Conservation (phyloP, 1,139 yeast species). For the Tardiomyces depauwii region DNA sequence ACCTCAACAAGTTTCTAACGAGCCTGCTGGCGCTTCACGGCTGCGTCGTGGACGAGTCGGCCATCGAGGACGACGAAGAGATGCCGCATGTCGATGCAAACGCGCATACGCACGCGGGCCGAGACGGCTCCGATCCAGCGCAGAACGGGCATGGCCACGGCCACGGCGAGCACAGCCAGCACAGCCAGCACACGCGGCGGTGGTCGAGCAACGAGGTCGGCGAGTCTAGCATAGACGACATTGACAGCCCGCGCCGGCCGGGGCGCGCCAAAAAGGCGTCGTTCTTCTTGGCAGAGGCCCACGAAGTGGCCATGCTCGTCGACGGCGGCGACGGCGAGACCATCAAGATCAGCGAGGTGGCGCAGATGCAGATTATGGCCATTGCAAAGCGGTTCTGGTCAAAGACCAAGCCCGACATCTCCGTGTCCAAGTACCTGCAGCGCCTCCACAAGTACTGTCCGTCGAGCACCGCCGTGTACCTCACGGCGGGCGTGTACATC, state of each 20-base stretch:
- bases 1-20: neutral
- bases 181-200: neutral
- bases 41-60: neutral
- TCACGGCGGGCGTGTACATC: constrained; percentile 29
- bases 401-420: constrained; percentile 27
- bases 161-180: too few relatives aligned
- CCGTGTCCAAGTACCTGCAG: constrained; percentile 27
- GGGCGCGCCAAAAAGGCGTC: neutral
- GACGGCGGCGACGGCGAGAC: neutral
- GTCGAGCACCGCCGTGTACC: constrained; percentile 33
- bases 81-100: neutral
- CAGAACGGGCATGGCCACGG: neutral
- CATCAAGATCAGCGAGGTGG: neutral
- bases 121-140: neutral
- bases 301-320: neutral
- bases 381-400: constrained; percentile 25
- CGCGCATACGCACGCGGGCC: neutral
- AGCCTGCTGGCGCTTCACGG: neutral
- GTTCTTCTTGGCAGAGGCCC: neutral
- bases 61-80: neutral
- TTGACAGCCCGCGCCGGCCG: neutral
- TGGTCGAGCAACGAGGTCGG: neutral
- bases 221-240: neutral
- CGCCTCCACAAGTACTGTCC: constrained; percentile 34
- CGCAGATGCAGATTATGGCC: neutral